These are phyloP conservation scores for Cryptosporidium andersoni DNA, from an alignment of 169 alveolate species.

Conservation along the genomic window DNA sequence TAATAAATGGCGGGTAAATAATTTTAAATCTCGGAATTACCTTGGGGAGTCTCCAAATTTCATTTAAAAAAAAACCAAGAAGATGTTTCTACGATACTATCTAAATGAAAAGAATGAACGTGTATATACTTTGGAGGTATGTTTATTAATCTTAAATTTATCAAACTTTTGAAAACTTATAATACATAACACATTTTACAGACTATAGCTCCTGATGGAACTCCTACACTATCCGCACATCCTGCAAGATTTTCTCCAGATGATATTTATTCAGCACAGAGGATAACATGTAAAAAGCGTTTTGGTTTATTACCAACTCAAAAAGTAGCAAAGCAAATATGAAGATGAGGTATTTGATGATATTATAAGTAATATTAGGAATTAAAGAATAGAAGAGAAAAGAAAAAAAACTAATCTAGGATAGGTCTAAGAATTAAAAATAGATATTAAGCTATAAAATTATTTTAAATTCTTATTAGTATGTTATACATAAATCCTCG, in stretches of 20 bases:
- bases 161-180: background rate
- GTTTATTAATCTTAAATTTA: background rate
- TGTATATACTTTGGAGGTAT: conserved; percentile 77
- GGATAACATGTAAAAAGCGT: conserved; percentile 84
- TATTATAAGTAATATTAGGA: background rate
- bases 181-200: background rate
- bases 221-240: conserved; percentile 89
- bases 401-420: background rate
- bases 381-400: background rate
- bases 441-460: background rate
- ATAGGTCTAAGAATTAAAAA: background rate
- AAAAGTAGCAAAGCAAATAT: background rate
- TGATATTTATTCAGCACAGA: conserved; percentile 84
- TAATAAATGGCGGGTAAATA: background rate
- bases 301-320: conserved; percentile 78
- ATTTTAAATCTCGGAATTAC: no score
- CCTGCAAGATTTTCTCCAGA: conserved; percentile 94
- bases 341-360: background rate
- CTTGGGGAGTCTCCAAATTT: background rate
- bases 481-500: conserved; percentile 30
- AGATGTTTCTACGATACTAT: conserved; percentile 73
- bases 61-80: background rate
- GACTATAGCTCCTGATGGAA: conserved; percentile 65
- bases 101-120: conserved; percentile 76
- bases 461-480: background rate